phyloP scores from a whole-genome alignment of 1,284 basidiomycete species.

The Tilletiopsis washingtonensis region DNA sequence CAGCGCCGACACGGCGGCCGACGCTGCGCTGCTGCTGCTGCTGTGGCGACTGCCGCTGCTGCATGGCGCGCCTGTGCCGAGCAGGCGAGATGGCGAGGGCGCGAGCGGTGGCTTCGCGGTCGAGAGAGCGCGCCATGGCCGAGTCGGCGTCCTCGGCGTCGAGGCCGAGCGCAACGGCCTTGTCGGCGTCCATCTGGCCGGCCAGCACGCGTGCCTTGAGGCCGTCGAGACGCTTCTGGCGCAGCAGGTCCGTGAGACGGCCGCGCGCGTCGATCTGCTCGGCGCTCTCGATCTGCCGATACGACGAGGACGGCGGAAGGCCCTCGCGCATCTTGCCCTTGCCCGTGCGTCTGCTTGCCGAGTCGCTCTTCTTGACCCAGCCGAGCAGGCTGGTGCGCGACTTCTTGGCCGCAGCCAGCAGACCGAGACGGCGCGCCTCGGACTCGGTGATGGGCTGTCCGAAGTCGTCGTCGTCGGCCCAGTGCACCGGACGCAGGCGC shows the following conservation, averaged over 20 bases:
- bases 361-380: not conserved
- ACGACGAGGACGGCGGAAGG: not conserved
- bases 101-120: constrained; percentile 14
- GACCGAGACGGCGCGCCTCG: constrained; percentile 28
- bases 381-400: not conserved
- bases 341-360: not conserved
- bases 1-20: no score
- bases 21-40: not conserved
- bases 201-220: constrained; percentile 14
- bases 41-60: not conserved
- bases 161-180: constrained; percentile 5
- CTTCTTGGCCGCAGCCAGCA: constrained; percentile 6
- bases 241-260: constrained; percentile 17
- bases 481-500: constrained; percentile 22
- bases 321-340: not conserved
- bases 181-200: not conserved
- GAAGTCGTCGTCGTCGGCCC: constrained; percentile 43
- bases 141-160: constrained; percentile 7
- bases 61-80: not conserved
- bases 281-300: constrained; percentile 17
- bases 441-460: constrained; percentile 31
- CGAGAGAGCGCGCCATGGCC: constrained; percentile 7
- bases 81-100: constrained; percentile 9
- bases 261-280: constrained; percentile 21
- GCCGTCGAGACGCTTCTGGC: constrained; percentile 16